Percentiles rank a stretch among this genome's conserved stretches.
Conservation (phyloP, 2,329 filamentous ascomycete genomes). For the Venturia effusa region DNA sequence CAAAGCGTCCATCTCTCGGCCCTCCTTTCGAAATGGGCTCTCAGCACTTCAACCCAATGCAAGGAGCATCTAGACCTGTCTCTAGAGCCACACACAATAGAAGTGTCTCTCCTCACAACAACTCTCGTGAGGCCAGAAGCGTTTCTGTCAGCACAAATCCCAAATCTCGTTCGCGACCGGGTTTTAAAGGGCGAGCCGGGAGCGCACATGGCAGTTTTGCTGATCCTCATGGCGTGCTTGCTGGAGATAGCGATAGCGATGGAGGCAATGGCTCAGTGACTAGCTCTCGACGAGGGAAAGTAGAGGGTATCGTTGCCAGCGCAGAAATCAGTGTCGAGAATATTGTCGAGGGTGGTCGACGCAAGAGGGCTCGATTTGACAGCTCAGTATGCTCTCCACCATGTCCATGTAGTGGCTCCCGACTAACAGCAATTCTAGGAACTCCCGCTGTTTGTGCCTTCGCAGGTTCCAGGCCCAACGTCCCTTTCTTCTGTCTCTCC, state of each 20-base stretch:
- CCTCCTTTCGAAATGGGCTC: slow-evolving; percentile 55
- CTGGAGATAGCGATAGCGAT: slow-evolving; percentile 66
- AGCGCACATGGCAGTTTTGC: slow-evolving; percentile 47
- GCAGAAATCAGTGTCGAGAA: slow-evolving; percentile 98
- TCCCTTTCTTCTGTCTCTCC: slow-evolving; percentile 97
- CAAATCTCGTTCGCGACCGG: slow-evolving; percentile 49
- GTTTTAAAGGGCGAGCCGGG: slow-evolving; percentile 55
- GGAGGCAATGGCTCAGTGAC: slow-evolving; percentile 63
- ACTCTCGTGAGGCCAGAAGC: slow-evolving; percentile 64
- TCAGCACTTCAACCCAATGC: slow-evolving; percentile 46
- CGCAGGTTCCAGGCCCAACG: slow-evolving; percentile 84
- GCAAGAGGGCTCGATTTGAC: slow-evolving; percentile 89
- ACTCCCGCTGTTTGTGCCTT: slow-evolving; percentile 86
- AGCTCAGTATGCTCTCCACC: slow-evolving; percentile 71
- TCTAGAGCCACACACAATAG: slow-evolving; percentile 64
- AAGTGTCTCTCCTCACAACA: slow-evolving; percentile 57
- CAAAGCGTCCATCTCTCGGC: slow-evolving; percentile 42
- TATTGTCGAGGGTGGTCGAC: slow-evolving; percentile 90
- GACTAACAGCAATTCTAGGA: slow-evolving; percentile 48
- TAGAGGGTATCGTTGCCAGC: slow-evolving; percentile 71
- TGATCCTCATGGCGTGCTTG: slow-evolving; percentile 41
- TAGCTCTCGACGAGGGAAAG: slow-evolving; percentile 60
- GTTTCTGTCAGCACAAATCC: slow-evolving; percentile 57
- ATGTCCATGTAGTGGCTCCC: not conserved
- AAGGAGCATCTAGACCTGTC: slow-evolving; percentile 54